Conservation (phyloP, 768 basidiomycete genomes). For the Nidularia pulvinata region DNA sequence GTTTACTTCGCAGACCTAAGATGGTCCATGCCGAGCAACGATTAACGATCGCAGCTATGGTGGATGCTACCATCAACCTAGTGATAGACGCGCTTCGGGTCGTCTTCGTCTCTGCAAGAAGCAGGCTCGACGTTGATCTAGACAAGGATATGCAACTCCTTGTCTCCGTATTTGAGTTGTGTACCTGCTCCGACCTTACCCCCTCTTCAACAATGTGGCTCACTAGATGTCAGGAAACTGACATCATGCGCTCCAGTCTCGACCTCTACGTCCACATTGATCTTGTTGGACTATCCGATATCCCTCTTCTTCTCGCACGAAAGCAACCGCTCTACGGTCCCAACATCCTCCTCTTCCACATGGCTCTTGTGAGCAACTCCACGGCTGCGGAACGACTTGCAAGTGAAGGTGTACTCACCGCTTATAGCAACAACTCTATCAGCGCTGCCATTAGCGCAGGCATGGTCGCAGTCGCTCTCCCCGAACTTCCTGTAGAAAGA, state of each 20-base stretch:
- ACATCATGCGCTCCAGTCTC: conserved; percentile 74
- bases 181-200: conserved; percentile 66
- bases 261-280: conserved; percentile 72
- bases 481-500: conserved; percentile 73
- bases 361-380: conserved; percentile 76
- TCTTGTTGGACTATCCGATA: conserved; percentile 67
- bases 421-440: conserved; percentile 84
- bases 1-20: conserved; percentile 45
- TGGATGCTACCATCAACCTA: conserved; percentile 63
- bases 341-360: conserved; percentile 84
- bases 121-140: conserved; percentile 56
- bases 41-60: conserved; percentile 52
- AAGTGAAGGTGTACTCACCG: conserved; percentile 76
- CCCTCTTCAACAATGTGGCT: conserved; percentile 79
- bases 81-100: conserved; percentile 68
- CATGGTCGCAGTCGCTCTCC: conserved; percentile 60
- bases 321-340: conserved; percentile 74
- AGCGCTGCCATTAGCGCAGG: conserved; percentile 78
- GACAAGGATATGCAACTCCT: conserved; percentile 83
- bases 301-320: conserved; percentile 57
- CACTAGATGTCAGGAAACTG: conserved; percentile 75
- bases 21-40: conserved; percentile 60
- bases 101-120: conserved; percentile 64
- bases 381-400: conserved; percentile 85
- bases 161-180: conserved; percentile 83